phyloP scores from a whole-genome alignment of 768 basidiomycete species.

The Pleurotus pulmonarius region DNA sequence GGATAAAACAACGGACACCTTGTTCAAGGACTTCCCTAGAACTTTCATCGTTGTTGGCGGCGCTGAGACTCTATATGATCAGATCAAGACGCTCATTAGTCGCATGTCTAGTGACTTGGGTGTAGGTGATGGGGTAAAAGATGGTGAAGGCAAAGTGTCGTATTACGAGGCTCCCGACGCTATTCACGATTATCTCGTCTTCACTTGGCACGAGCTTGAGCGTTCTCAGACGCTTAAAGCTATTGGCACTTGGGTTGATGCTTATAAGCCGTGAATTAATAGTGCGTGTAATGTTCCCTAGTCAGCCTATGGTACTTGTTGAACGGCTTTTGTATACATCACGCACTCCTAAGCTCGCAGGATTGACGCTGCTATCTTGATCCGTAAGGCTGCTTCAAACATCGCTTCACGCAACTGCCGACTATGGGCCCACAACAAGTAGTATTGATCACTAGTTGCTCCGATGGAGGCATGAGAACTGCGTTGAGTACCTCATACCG shows the following conservation, averaged over 20 bases:
- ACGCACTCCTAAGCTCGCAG: no score
- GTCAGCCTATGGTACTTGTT: no score
- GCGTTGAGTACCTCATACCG: no score
- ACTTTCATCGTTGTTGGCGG: conserved; percentile 50
- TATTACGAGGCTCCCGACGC: conserved; percentile 51
- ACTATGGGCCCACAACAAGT: no score
- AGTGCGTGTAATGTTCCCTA: no score
- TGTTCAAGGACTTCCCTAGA: conserved; percentile 46
- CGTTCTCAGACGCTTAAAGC: conserved; percentile 41
- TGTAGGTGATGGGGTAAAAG: conserved; percentile 30
- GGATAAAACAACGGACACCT: conserved; percentile 4
- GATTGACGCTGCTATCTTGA: no score
- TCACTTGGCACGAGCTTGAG: conserved; percentile 52
- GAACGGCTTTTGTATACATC: no score
- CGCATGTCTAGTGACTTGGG: conserved; percentile 52
- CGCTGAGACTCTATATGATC: conserved; percentile 29
- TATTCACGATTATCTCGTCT: conserved; percentile 50
- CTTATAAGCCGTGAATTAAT: no score
- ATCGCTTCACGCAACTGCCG: no score
- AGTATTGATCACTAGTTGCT: no score
- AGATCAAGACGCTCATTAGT: conserved; percentile 38
- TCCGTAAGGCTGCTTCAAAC: no score
- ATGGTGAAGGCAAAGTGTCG: conserved; percentile 37
- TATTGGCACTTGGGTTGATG: conserved; percentile 44
- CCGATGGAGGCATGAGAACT: no score